phyloP scores from a whole-genome alignment of 495 filamentous ascomycete species.

The Lophiotrema nucula region DNA sequence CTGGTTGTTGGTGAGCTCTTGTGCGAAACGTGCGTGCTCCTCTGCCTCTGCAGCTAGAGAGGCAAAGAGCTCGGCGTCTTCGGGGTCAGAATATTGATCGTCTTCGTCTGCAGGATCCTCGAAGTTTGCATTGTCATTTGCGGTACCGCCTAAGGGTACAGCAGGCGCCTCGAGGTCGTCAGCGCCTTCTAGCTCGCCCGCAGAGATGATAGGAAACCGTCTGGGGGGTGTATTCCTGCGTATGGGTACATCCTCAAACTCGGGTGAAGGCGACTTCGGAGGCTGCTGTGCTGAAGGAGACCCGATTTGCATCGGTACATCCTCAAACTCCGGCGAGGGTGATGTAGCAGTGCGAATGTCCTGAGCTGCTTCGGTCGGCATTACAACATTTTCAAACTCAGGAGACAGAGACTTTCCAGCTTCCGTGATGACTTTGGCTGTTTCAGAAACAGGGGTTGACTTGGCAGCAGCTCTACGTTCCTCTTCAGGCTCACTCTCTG shows the following conservation, averaged over 20 bases:
- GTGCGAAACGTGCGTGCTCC: slow-evolving; percentile 90
- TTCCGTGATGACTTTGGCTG: neutral
- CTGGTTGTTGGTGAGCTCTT: slow-evolving; percentile 71
- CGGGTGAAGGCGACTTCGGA: slow-evolving; percentile 49
- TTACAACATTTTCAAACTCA: slow-evolving; percentile 35
- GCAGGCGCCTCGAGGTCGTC: slow-evolving; percentile 14
- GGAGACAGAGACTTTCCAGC: slow-evolving; percentile 32
- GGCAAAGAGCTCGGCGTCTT: slow-evolving; percentile 83
- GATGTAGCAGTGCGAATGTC: too few species aligned
- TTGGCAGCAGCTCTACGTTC: slow-evolving; percentile 28
- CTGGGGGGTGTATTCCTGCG: neutral
- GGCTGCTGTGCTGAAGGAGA: neutral
- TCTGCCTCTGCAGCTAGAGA: slow-evolving; percentile 85
- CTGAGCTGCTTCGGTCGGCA: slow-evolving; percentile 8
- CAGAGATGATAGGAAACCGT: too few species aligned
- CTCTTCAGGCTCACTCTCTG: slow-evolving; percentile 43
- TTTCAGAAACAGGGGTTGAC: neutral
- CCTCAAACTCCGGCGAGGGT: slow-evolving; percentile 22
- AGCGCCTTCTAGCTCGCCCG: slow-evolving; percentile 4
- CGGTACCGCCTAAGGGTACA: slow-evolving; percentile 33
- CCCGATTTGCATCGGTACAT: slow-evolving; percentile 5
- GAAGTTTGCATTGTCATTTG: slow-evolving; percentile 27
- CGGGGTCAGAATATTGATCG: slow-evolving; percentile 72
- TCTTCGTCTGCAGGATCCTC: slow-evolving; percentile 39
- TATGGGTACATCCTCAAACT: slow-evolving; percentile 52